Evolutionary conservation across 2,329 filamentous ascomycete species (phyloP).

Genomic region (Fusarium vanettenii): DNA sequence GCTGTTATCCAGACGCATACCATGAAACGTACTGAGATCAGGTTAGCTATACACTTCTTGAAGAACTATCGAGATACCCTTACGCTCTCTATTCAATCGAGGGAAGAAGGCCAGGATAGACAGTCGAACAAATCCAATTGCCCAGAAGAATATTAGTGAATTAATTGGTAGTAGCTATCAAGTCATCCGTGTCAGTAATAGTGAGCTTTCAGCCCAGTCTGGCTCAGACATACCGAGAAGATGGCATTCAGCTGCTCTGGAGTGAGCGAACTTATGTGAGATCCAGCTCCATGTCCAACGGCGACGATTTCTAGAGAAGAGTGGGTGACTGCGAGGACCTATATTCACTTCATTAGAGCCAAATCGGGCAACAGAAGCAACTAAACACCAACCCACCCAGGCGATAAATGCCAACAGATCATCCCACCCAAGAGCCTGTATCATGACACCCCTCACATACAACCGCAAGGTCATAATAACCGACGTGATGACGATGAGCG

Average conservation of each 20-base stretch:
- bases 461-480: constrained; percentile 32
- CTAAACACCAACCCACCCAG: constrained; percentile 21
- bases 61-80: neutral
- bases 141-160: constrained; percentile 34
- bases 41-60: neutral
- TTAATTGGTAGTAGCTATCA: constrained; percentile 30
- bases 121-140: constrained; percentile 35
- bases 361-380: no score
- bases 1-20: constrained; percentile 24
- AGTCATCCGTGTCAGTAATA: neutral
- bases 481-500: constrained; percentile 32
- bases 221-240: constrained; percentile 28
- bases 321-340: constrained; percentile 24
- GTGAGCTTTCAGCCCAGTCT: no score
- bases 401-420: constrained; percentile 35
- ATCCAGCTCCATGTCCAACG: constrained; percentile 30
- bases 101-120: constrained; percentile 38
- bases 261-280: constrained; percentile 24
- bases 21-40: constrained; percentile 22
- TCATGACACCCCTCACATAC: constrained; percentile 34
- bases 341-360: neutral
- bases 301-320: constrained; percentile 33
- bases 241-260: constrained; percentile 18
- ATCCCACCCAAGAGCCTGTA: constrained; percentile 34
- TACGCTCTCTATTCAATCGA: constrained; percentile 35